A percentile compares a stretch with the other conserved stretches of the same genome.
phyloP scores from a whole-genome alignment of 768 basidiomycete species.

The Tulasnella sp. region DNA sequence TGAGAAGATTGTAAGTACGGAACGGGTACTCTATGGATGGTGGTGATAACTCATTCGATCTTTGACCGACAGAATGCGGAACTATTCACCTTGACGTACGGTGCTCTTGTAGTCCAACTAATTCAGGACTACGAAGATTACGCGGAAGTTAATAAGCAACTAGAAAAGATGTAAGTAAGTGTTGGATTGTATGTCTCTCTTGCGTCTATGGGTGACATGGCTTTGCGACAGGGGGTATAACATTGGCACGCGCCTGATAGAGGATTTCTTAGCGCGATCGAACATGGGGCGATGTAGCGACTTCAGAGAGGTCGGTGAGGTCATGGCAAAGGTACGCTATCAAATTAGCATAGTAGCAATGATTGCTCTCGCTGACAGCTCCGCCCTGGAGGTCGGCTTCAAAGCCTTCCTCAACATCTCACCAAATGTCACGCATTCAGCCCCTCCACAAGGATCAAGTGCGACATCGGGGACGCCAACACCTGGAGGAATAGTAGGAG shows the following conservation, averaged over 20 bases:
- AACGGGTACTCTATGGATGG: not conserved
- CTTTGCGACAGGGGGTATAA: constrained; percentile 74
- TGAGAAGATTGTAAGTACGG: constrained; percentile 75
- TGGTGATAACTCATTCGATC: not conserved
- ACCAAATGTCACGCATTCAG: constrained; percentile 63
- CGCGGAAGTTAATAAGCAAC: constrained; percentile 84
- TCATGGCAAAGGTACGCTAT: constrained; percentile 70
- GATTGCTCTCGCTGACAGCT: not conserved
- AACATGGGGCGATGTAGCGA: constrained; percentile 84
- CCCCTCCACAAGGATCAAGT: constrained; percentile 21
- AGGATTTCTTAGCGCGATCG: constrained; percentile 92
- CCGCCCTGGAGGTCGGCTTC: constrained; percentile 69
- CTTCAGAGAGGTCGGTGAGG: constrained; percentile 90
- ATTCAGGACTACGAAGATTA: constrained; percentile 99
- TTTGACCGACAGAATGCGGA: constrained; percentile 67
- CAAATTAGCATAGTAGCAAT: not conserved
- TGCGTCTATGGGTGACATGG: not conserved
- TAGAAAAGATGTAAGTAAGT: constrained; percentile 59
- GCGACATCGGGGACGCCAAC: not conserved
- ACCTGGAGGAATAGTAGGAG: not conserved
- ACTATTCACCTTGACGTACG: constrained; percentile 92
- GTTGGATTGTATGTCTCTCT: not conserved
- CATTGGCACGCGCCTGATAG: constrained; percentile 90
- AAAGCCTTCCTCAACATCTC: constrained; percentile 93
- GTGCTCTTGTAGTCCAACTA: constrained; percentile 93